These are phyloP conservation scores for Fusarium sp. DNA, from an alignment of 2,329 filamentous ascomycete genomes.

Conservation along the genomic window DNA sequence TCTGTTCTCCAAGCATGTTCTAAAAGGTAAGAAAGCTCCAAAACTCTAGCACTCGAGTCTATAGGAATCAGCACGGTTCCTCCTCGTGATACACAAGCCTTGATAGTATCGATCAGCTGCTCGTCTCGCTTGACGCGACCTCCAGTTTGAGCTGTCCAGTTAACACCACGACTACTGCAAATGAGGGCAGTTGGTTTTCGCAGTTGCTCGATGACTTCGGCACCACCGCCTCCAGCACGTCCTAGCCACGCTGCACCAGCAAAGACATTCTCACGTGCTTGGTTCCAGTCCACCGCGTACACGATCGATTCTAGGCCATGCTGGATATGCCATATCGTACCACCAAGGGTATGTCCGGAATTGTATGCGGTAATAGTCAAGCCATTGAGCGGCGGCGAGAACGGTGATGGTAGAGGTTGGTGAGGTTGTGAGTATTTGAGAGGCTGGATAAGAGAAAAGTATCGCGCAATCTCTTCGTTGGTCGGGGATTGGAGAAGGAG, in stretches of 20 bases:
- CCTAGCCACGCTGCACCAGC: constrained; percentile 94
- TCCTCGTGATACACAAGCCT: constrained; percentile 79
- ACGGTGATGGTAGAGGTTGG: constrained; percentile 86
- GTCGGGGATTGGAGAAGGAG: constrained; percentile 79
- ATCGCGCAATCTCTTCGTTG: constrained; percentile 88
- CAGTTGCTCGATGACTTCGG: constrained; percentile 92
- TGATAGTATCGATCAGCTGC: constrained; percentile 84
- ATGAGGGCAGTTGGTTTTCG: constrained; percentile 93
- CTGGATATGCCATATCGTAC: constrained; percentile 99
- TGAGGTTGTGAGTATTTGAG: constrained; percentile 98
- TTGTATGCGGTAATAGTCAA: constrained; percentile 97
- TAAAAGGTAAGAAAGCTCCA: constrained; percentile 91
- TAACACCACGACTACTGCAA: constrained; percentile 87
- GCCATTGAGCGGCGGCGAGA: constrained; percentile 88
- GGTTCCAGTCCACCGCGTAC: constrained; percentile 98
- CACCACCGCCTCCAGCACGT: constrained; percentile 81
- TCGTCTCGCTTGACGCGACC: constrained; percentile 88
- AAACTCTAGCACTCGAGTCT: constrained; percentile 92
- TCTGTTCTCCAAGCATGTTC: constrained; percentile 90
- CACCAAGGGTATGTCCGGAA: constrained; percentile 93
- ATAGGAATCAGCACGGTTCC: constrained; percentile 94
- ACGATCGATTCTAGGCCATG: constrained; percentile 97
- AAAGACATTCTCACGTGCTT: constrained; percentile 94
- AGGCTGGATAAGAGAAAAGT: constrained; percentile 90
- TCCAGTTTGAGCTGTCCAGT: constrained; percentile 76